Percentiles rank a stretch among this genome's conserved stretches.
Evolutionary conservation across 2,329 filamentous ascomycete species (phyloP).

Genomic region (Botrytis paeoniae): DNA sequence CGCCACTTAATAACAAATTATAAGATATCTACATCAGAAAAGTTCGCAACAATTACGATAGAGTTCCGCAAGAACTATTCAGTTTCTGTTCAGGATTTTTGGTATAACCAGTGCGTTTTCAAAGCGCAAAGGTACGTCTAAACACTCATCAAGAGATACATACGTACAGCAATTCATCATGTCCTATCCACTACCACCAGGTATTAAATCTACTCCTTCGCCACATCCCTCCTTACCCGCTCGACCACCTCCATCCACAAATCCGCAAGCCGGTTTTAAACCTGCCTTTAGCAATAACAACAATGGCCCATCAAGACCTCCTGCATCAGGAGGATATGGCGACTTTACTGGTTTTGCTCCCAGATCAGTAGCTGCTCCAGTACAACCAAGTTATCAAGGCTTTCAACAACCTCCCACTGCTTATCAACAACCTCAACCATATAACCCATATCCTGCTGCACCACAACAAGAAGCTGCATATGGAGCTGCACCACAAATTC

Average conservation of each 20-base stretch:
- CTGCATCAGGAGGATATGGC: constrained; percentile 30
- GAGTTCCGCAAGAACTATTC: background rate
- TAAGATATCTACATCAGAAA: background rate
- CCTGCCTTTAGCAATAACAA: constrained; percentile 25
- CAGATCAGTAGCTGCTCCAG: constrained; percentile 51
- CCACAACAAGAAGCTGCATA: constrained; percentile 40
- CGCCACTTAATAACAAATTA: background rate
- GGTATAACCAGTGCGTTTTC: constrained; percentile 27
- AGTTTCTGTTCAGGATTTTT: constrained; percentile 7
- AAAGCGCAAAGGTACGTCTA: constrained; percentile 40
- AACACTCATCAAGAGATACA: constrained; percentile 32
- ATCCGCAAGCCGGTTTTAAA: constrained; percentile 29
- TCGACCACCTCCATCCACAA: constrained; percentile 62
- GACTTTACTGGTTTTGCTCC: constrained; percentile 57
- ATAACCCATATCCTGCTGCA: constrained; percentile 29
- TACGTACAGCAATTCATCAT: constrained; percentile 59
- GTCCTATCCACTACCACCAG: constrained; percentile 85
- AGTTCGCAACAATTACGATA: background rate
- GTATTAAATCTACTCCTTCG: constrained; percentile 50
- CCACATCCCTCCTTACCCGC: constrained; percentile 68
- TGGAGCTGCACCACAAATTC: constrained; percentile 63
- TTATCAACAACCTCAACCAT: constrained; percentile 27
- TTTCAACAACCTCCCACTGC: constrained; percentile 35
- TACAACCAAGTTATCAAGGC: constrained; percentile 27
- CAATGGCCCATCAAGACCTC: constrained; percentile 28